These are phyloP conservation scores for Russula dissimulans DNA, from an alignment of 768 basidiomycete species.

Conservation along the genomic window DNA sequence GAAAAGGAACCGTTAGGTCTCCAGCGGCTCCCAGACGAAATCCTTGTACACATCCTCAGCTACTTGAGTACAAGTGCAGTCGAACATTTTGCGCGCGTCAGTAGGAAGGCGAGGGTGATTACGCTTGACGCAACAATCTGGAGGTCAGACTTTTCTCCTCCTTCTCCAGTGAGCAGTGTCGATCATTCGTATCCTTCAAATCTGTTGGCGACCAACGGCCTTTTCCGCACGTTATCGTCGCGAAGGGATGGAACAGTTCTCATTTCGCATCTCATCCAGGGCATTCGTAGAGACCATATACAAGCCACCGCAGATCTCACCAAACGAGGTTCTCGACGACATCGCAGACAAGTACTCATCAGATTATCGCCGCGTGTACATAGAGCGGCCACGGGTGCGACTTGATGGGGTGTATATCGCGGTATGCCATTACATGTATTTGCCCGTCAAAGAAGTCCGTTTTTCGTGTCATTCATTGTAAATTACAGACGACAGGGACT, in stretches of 20 bases:
- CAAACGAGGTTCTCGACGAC: slow-evolving; percentile 37
- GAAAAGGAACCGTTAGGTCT: slow-evolving; percentile 51
- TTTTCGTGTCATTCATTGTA: slow-evolving; percentile 6
- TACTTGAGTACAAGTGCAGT: slow-evolving; percentile 57
- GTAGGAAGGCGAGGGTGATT: slow-evolving; percentile 65
- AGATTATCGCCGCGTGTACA: slow-evolving; percentile 66
- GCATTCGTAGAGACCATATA: slow-evolving; percentile 57
- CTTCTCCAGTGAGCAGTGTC: not conserved
- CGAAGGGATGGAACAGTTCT: not conserved
- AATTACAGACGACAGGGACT: slow-evolving; percentile 54
- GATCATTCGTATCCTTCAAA: not conserved
- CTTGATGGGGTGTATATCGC: slow-evolving; percentile 88
- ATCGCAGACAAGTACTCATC: slow-evolving; percentile 41
- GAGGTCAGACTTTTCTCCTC: slow-evolving; percentile 42
- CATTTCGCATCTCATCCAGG: slow-evolving; percentile 30
- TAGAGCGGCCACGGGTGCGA: slow-evolving; percentile 79
- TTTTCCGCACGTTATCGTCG: not conserved
- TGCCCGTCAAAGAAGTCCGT: slow-evolving; percentile 22
- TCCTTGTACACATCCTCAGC: slow-evolving; percentile 58
- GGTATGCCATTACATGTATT: slow-evolving; percentile 80
- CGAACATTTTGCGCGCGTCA: slow-evolving; percentile 69
- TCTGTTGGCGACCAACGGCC: not conserved
- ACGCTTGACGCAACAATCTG: slow-evolving; percentile 64
- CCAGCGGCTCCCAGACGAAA: slow-evolving; percentile 61
- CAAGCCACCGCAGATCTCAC: slow-evolving; percentile 63